Base-by-base conservation (phyloP, 140 eudicot species). In the Bidens hawaiensis region DNA sequence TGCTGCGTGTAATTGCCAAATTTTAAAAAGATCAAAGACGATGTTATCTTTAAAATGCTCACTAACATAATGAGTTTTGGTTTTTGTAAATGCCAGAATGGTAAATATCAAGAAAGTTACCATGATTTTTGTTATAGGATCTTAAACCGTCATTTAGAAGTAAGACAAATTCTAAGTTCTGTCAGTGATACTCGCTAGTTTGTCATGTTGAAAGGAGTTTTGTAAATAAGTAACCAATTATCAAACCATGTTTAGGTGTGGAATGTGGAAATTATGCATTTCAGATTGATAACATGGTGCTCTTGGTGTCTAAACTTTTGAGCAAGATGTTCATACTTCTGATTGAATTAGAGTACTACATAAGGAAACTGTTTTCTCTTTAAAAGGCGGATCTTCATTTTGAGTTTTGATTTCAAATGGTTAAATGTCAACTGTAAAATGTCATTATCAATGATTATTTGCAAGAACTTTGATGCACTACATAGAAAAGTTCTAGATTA, bases 311-410 rank as follows among this genome's bases (percentile, higher is more conserved):
- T 30, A 52, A 13, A 19, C 19, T 58, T 31, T 59, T 60, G 52
- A 6, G 60, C 45, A 43, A 42, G 47, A 45, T 69, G 59, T 30
- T 69, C 27, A 26, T 45, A 22, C 41, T 69, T 59, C 40, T 21
- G 10, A 19, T 59, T 33, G 1, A 25, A 50, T 65, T 50, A 50
- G 50, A 65, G 71, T 51, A 23, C 34, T 47, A 15, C 19, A 21
- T 26, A 50, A 34, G 51, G 62, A 50, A 50, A 48, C 16, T 50
- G 38, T 65, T 65, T n/a, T 22, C 25, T 15, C 50, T 33, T 34
- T 15, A 24, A 40, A 61, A 41, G 25, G 25, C 22, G 13, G 42
- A 40, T 27, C 67, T 61, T n/a, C n/a, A 18, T 23, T 3, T 15
- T 22, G n/a, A n/a, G n/a, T n/a, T n/a, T 28, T 55, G 62, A 55